Evolutionary conservation across 208 protist species (phyloP).

Genomic region (Leishmania major): DNA sequence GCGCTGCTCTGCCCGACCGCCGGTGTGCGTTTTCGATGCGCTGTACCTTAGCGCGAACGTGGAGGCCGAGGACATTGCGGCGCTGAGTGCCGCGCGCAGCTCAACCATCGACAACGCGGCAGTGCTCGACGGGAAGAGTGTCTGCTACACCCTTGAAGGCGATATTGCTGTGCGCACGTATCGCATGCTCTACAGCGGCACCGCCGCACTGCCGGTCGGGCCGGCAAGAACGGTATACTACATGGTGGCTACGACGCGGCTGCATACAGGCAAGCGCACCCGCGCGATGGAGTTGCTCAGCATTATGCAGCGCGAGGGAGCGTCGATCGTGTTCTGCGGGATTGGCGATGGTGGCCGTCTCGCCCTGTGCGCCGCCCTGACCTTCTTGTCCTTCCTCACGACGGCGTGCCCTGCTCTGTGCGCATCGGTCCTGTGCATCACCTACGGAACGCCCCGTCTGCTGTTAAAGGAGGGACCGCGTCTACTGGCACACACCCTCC

Average conservation of each 20-base stretch:
- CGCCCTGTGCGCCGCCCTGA: constrained; percentile 39
- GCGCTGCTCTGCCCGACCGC: constrained; percentile 28
- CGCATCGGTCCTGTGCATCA: constrained; percentile 52
- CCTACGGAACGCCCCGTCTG: constrained; percentile 46
- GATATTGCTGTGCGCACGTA: constrained; percentile 17
- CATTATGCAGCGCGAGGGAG: constrained; percentile 31
- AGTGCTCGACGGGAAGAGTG: not conserved
- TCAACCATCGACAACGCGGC: constrained; percentile 4
- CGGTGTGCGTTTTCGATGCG: constrained; percentile 53
- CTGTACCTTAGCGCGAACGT: constrained; percentile 41
- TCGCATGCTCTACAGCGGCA: constrained; percentile 4
- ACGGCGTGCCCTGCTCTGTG: constrained; percentile 15
- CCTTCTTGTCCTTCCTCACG: constrained; percentile 40
- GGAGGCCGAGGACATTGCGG: not conserved
- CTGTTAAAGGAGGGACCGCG: constrained; percentile 34
- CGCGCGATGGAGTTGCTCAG: constrained; percentile 24
- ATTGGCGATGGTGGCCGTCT: constrained; percentile 44
- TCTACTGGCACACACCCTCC: constrained; percentile 37
- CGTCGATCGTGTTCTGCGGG: constrained; percentile 58
- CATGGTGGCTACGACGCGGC: constrained; percentile 18
- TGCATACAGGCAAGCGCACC: constrained; percentile 19
- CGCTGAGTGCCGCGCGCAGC: constrained; percentile 4
- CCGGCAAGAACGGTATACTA: constrained; percentile 19
- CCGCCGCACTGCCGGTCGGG: not conserved
- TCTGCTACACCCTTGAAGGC: constrained; percentile 6